These are phyloP conservation scores for Aureobasidium namibiae DNA, from an alignment of 2,329 filamentous ascomycete genomes.

Conservation along the genomic window DNA sequence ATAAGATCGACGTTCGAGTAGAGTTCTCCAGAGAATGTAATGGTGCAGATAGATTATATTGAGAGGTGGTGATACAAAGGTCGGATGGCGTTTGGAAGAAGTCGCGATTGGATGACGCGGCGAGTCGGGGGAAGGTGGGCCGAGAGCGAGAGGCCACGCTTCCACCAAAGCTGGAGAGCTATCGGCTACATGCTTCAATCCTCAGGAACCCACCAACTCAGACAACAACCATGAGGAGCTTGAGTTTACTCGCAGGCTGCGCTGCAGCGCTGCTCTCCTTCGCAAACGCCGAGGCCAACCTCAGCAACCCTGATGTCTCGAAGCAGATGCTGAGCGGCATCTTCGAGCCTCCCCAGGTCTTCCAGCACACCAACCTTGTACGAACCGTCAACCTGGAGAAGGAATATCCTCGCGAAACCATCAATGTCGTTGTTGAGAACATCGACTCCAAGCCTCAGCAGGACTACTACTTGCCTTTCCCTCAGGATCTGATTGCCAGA, in stretches of 20 bases:
- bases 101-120: slow-evolving; percentile 10
- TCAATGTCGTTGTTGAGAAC: slow-evolving; percentile 95
- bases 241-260: slow-evolving; percentile 31
- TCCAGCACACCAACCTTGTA: slow-evolving; percentile 88
- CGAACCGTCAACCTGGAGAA: slow-evolving; percentile 89
- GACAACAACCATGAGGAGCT: slow-evolving; percentile 31
- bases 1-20: neutral
- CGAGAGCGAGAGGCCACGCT: slow-evolving; percentile 15
- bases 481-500: slow-evolving; percentile 62
- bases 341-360: slow-evolving; percentile 82
- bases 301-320: slow-evolving; percentile 48
- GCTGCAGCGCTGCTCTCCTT: slow-evolving; percentile 51
- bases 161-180: slow-evolving; percentile 12
- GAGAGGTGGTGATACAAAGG: neutral
- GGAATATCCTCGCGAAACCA: slow-evolving; percentile 77
- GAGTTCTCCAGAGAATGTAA: neutral
- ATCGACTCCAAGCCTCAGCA: slow-evolving; percentile 67
- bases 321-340: slow-evolving; percentile 39
- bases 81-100: neutral
- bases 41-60: neutral
- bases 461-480: slow-evolving; percentile 88
- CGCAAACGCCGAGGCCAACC: slow-evolving; percentile 49
- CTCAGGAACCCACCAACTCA: neutral
- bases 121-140: slow-evolving; percentile 13
- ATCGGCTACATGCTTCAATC: neutral